phyloP scores from a whole-genome alignment of 2,329 filamentous ascomycete species.

The Stemphylium lycopersici region DNA sequence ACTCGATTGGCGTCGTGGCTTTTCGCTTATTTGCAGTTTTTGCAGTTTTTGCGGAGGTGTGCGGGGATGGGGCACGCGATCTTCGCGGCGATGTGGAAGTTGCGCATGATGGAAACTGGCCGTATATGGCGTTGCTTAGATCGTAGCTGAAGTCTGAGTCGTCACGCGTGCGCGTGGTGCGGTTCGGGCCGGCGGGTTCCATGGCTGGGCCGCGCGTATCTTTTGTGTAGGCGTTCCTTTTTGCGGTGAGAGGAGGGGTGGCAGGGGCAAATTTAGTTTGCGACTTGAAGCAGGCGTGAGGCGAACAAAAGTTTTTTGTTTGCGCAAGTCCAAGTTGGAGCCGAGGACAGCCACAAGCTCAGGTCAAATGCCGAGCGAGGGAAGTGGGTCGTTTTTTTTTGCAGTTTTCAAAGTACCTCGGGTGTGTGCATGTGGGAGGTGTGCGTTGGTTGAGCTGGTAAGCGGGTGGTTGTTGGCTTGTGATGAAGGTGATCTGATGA shows the following conservation, averaged over 20 bases:
- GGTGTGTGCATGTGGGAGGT: not conserved
- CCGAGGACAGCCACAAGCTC: slow-evolving; percentile 20
- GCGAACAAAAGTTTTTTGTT: slow-evolving; percentile 1
- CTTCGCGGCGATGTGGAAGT: slow-evolving; percentile 14
- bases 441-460: slow-evolving; percentile 6
- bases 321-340: slow-evolving; percentile 6
- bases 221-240: not conserved
- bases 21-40: slow-evolving; percentile 16
- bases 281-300: not conserved
- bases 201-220: slow-evolving; percentile 6
- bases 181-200: slow-evolving; percentile 12
- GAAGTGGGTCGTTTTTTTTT: slow-evolving; percentile 18
- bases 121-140: slow-evolving; percentile 24
- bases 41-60: not conserved
- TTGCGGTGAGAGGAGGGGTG: not conserved
- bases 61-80: slow-evolving; percentile 17
- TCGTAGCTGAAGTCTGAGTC: slow-evolving; percentile 17
- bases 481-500: slow-evolving; percentile 37
- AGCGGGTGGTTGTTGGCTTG: slow-evolving; percentile 36
- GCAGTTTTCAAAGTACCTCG: slow-evolving; percentile 6
- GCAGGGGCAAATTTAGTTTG: not conserved
- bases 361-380: slow-evolving; percentile 23
- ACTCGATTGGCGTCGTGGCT: not conserved
- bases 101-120: slow-evolving; percentile 25
- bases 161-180: slow-evolving; percentile 28